phyloP scores from a whole-genome alignment of 116 monocot genomes.

The Trichopus zeylanicus region DNA sequence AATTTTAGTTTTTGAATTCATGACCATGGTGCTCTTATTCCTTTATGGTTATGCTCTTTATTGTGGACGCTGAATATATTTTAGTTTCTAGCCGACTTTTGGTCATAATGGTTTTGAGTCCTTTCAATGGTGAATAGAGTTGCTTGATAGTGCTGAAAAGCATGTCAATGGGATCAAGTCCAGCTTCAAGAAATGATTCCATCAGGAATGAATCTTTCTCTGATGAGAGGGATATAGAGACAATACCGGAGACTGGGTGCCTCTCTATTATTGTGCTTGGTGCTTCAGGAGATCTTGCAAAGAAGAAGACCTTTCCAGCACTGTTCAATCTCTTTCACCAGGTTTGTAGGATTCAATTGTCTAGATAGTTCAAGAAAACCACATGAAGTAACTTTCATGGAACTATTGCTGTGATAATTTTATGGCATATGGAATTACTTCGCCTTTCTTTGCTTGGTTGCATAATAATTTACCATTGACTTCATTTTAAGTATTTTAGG shows the following conservation, averaged over 20 bases:
- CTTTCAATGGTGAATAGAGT: not conserved
- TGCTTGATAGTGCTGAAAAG: not conserved
- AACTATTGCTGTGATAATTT: too few species aligned
- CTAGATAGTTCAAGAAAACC: not conserved
- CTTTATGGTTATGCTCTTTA: too few species aligned
- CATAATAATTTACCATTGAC: not conserved
- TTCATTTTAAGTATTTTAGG: slow-evolving; percentile 23
- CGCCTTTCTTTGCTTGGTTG: not conserved
- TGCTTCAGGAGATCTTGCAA: slow-evolving; percentile 95
- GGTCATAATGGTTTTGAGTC: not conserved
- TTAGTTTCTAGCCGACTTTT: not conserved
- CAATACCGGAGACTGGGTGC: slow-evolving; percentile 42
- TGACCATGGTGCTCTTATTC: too few species aligned
- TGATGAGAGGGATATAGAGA: slow-evolving; percentile 40
- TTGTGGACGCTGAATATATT: too few species aligned
- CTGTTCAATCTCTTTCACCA: slow-evolving; percentile 84
- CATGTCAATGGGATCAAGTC: slow-evolving; percentile 25
- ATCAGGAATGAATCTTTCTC: slow-evolving; percentile 31
- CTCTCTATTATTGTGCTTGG: slow-evolving; percentile 92
- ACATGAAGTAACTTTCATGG: not conserved
- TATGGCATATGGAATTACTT: too few species aligned
- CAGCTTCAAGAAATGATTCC: slow-evolving; percentile 20
- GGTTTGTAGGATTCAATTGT: slow-evolving; percentile 27
- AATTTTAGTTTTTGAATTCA: too few species aligned
- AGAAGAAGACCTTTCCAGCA: slow-evolving; percentile 97